Evolutionary conservation across 164 flowering plant species (phyloP).

Genomic region (Berberis vulgaris): DNA sequence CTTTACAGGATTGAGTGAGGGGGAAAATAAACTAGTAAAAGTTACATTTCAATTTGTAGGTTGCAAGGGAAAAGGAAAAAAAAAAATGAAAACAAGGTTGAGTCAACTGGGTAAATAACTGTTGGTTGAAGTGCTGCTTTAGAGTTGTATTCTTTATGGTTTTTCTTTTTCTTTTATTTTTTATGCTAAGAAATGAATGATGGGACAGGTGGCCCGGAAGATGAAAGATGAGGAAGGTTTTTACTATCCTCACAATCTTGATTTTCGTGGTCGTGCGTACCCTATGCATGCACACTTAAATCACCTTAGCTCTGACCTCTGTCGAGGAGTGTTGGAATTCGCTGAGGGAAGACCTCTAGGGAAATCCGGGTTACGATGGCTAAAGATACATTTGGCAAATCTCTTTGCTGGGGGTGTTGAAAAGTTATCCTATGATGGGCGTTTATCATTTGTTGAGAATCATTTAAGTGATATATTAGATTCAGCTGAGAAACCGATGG

Average conservation of each 20-base stretch:
- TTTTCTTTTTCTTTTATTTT: no score
- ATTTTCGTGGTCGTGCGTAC: conserved; percentile 95
- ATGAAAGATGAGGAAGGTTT: conserved; percentile 94
- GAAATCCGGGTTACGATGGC: conserved; percentile 75
- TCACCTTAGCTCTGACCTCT: conserved; percentile 88
- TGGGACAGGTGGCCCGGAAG: conserved; percentile 74
- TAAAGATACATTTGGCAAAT: conserved; percentile 87
- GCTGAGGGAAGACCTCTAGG: conserved; percentile 88
- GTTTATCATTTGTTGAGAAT: conserved; percentile 71
- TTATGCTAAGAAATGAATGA: neutral
- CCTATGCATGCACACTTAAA: conserved; percentile 97
- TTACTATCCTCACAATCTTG: conserved; percentile 94
- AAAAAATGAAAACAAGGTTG: neutral
- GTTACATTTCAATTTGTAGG: neutral
- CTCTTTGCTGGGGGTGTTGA: conserved; percentile 84
- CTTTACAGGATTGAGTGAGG: no score
- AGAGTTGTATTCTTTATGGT: no score
- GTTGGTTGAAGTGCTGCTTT: no score
- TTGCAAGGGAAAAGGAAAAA: neutral
- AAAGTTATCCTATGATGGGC: conserved; percentile 80
- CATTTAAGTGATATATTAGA: conserved; percentile 74
- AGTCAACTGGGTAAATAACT: neutral
- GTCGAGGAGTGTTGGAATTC: conserved; percentile 92
- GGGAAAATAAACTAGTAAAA: no score
- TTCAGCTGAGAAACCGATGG: conserved; percentile 73